A percentile compares a stretch with the other conserved stretches of the same genome.
Conservation (phyloP, 2,329 filamentous ascomycete species). For the Colletotrichum lentis region DNA sequence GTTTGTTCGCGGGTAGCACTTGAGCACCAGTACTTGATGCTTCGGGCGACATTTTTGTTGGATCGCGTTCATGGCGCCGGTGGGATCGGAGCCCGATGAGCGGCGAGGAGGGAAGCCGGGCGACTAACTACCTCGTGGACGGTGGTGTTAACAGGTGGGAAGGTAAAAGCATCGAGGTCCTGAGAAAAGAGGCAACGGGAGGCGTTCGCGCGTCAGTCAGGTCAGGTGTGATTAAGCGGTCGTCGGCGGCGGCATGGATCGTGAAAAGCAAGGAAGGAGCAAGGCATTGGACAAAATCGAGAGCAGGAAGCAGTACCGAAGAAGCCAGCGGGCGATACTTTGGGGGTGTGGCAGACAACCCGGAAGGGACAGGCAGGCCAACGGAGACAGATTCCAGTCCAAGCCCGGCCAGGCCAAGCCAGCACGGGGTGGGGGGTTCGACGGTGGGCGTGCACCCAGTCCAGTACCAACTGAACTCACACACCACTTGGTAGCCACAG, state of each 20-base stretch:
- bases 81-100: conserved; percentile 36
- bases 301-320: conserved; percentile 22
- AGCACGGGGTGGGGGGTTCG: conserved; percentile 24
- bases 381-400: conserved; percentile 43
- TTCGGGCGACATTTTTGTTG: conserved; percentile 82
- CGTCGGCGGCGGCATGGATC: conserved; percentile 30
- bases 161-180: conserved; percentile 33
- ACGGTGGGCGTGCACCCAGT: conserved; percentile 15
- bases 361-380: conserved; percentile 35
- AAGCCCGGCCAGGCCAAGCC: conserved; percentile 30
- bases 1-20: conserved; percentile 92
- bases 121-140: conserved; percentile 29
- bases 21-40: conserved; percentile 94
- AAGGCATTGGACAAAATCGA: conserved; percentile 31
- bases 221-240: conserved; percentile 8
- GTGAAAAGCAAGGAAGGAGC: conserved; percentile 34
- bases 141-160: conserved; percentile 29
- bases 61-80: conserved; percentile 67
- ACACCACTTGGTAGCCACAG: too few relatives aligned
- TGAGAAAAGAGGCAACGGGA: conserved; percentile 20
- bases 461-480: too few relatives aligned
- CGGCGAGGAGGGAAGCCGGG: conserved; percentile 2
- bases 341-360: conserved; percentile 40
- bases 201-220: conserved; percentile 15
- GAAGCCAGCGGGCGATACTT: conserved; percentile 27